phyloP scores from a whole-genome alignment of 352 stramenopile genomes.

The Phytophthora quininea region DNA sequence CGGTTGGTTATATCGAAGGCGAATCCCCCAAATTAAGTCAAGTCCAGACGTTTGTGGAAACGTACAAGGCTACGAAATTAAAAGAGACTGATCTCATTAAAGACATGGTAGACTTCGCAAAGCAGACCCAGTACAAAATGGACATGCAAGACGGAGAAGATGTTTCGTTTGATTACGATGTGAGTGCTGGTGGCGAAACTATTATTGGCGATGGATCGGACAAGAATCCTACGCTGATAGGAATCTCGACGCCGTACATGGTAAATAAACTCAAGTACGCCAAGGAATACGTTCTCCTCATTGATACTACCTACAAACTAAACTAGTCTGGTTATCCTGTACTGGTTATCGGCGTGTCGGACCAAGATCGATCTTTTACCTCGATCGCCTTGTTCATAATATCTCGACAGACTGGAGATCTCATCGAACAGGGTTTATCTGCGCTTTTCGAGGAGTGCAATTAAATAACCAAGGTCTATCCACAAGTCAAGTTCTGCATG shows the following conservation, averaged over 20 bases:
- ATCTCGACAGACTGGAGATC: background rate
- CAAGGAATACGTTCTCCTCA: constrained; percentile 5
- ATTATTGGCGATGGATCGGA: constrained; percentile 3
- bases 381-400: background rate
- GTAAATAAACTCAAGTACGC: constrained; percentile 3
- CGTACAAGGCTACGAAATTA: background rate
- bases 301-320: constrained; percentile 14
- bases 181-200: background rate
- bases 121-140: background rate
- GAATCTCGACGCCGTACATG: constrained; percentile 13
- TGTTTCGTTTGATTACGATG: constrained; percentile 2
- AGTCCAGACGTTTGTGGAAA: constrained; percentile 2
- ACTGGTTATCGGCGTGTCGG: constrained; percentile 6
- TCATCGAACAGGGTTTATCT: background rate
- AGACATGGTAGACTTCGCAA: background rate
- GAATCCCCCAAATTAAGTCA: background rate
- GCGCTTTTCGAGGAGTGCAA: background rate
- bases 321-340: constrained; percentile 3
- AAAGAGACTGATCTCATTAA: constrained; percentile 1
- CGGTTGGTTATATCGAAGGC: background rate
- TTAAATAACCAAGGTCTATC: background rate
- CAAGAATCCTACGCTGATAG: constrained; percentile 3
- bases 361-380: constrained; percentile 3
- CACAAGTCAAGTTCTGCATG: background rate
- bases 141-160: constrained; percentile 3